phyloP scores from a whole-genome alignment of 495 filamentous ascomycete species.

The Lasiosphaeriaceae sp. region DNA sequence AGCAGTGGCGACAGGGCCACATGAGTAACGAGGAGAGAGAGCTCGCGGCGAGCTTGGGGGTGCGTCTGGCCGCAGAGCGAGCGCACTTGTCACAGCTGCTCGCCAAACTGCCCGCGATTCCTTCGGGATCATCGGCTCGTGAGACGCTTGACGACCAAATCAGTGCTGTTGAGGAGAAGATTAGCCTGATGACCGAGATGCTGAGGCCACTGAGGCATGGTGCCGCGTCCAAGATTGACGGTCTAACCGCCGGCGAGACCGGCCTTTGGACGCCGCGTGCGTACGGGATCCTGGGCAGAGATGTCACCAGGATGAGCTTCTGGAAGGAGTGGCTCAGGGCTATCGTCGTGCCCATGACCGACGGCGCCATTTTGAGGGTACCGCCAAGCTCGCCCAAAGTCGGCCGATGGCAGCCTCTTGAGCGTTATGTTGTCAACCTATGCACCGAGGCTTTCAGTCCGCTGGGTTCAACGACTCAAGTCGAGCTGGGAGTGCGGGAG shows the following conservation, averaged over 20 bases:
- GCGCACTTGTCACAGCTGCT: slow-evolving; percentile 86
- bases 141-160: slow-evolving; percentile 91
- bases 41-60: slow-evolving; percentile 86
- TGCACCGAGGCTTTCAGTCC: slow-evolving; percentile 94
- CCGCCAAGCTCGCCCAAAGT: slow-evolving; percentile 84
- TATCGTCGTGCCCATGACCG: slow-evolving; percentile 88
- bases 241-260: slow-evolving; percentile 90
- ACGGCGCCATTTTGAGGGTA: slow-evolving; percentile 76
- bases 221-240: slow-evolving; percentile 95
- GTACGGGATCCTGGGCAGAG: slow-evolving; percentile 88
- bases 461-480: slow-evolving; percentile 88
- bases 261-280: slow-evolving; percentile 95
- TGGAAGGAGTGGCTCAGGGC: slow-evolving; percentile 99
- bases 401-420: slow-evolving; percentile 94
- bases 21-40: slow-evolving; percentile 97
- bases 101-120: slow-evolving; percentile 71
- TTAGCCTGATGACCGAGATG: slow-evolving; percentile 92
- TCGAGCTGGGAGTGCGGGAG: slow-evolving; percentile 87
- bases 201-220: slow-evolving; percentile 88
- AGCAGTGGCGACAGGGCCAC: slow-evolving; percentile 88
- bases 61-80: slow-evolving; percentile 82
- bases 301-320: slow-evolving; percentile 78
- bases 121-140: slow-evolving; percentile 74
- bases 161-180: slow-evolving; percentile 94
- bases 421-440: slow-evolving; percentile 95